A percentile compares a stretch with the other conserved stretches of the same genome.
phyloP scores from a whole-genome alignment of 257 asterid species.

The Fraxinus cuspidata region DNA sequence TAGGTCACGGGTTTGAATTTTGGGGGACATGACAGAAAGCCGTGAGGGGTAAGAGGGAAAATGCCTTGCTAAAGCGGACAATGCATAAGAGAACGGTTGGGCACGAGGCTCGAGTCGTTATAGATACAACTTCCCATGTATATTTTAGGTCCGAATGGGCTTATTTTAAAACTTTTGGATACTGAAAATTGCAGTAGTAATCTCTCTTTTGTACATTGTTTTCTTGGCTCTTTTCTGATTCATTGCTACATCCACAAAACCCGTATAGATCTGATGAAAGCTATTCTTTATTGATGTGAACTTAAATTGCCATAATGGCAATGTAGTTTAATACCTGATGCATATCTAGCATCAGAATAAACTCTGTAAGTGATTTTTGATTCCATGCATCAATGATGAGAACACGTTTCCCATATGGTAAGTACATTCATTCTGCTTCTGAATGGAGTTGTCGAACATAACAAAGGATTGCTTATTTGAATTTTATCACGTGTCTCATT shows the following conservation, averaged over 20 bases:
- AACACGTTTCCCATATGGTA: not conserved
- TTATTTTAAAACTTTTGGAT: not conserved
- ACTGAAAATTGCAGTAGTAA: not conserved
- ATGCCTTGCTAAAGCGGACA: too few species aligned
- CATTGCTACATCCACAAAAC: not conserved
- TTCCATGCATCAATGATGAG: not conserved
- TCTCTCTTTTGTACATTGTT: constrained; percentile 2
- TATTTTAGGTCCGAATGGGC: not conserved
- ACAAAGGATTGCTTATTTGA: not conserved
- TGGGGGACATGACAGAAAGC: too few species aligned
- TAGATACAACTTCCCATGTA: constrained; percentile 9
- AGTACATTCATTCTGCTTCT: not conserved
- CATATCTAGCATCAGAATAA: not conserved
- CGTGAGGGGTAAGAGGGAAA: too few species aligned
- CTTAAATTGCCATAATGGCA: not conserved
- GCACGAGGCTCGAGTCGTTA: too few species aligned
- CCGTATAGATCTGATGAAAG: not conserved
- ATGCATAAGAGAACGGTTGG: too few species aligned
- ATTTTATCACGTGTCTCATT: constrained; percentile 7
- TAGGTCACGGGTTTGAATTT: too few species aligned
- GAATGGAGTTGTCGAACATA: not conserved
- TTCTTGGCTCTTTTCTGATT: constrained; percentile 13
- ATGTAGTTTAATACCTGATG: constrained; percentile 1
- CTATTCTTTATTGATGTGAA: not conserved
- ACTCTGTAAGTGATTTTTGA: not conserved